These are phyloP conservation scores for Aspergillus terreus DNA, from an alignment of 2,329 filamentous ascomycete species.

Conservation along the genomic window DNA sequence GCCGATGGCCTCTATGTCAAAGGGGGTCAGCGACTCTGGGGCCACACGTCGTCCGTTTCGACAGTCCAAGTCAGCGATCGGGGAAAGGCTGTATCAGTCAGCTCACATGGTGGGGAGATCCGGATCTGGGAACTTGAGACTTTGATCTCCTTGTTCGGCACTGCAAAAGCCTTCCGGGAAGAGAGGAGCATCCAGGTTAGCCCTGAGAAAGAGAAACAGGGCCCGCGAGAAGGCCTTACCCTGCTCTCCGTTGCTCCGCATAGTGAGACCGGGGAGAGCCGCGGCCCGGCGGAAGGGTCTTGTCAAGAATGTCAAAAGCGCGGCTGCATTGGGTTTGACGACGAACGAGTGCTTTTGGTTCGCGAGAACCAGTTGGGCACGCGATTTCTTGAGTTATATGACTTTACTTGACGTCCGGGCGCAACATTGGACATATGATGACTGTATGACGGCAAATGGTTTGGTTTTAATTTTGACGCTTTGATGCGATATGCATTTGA, in stretches of 20 bases:
- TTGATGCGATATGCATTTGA: too few relatives aligned
- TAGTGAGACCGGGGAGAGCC: constrained; percentile 17
- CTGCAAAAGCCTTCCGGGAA: constrained; percentile 40
- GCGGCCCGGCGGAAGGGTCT: constrained; percentile 25
- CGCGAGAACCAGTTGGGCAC: constrained; percentile 65
- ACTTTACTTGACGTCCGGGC: constrained; percentile 63
- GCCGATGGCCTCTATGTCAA: constrained; percentile 64
- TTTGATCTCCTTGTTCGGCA: constrained; percentile 49
- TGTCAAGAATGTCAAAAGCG: constrained; percentile 44
- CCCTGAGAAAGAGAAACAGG: constrained; percentile 31
- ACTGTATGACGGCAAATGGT: background rate
- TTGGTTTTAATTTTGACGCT: background rate
- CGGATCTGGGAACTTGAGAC: constrained; percentile 89
- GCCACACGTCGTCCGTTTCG: constrained; percentile 85
- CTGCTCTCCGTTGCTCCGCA: constrained; percentile 4
- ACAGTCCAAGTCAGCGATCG: constrained; percentile 78
- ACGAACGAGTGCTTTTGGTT: constrained; percentile 85
- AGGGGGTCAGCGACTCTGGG: constrained; percentile 74
- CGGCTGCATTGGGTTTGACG: constrained; percentile 80
- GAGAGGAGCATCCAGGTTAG: constrained; percentile 54
- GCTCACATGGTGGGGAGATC: constrained; percentile 70
- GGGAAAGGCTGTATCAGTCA: constrained; percentile 88
- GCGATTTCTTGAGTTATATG: constrained; percentile 77
- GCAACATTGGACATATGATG: background rate
- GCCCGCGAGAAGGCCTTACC: constrained; percentile 1